These are phyloP conservation scores for Ophiostoma montium DNA, from an alignment of 2,329 filamentous ascomycete species.

Conservation along the genomic window DNA sequence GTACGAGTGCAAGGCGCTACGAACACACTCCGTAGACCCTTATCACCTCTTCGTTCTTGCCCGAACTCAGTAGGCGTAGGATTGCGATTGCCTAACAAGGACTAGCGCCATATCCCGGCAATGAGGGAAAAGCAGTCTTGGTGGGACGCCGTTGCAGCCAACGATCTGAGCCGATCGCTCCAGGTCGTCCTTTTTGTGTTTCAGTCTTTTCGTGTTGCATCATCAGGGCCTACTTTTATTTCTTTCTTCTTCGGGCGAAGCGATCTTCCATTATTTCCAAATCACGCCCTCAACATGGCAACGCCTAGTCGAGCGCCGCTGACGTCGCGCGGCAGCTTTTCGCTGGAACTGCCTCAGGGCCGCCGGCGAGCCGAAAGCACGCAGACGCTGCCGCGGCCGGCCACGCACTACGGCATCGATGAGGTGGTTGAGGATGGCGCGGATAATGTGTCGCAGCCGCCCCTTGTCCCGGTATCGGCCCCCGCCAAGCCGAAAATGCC, in stretches of 20 bases:
- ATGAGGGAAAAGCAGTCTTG: no score
- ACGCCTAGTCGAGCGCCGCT: constrained; percentile 2
- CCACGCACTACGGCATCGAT: constrained; percentile 48
- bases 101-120: no score
- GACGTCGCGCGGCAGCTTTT: constrained; percentile 6
- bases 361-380: constrained; percentile 33
- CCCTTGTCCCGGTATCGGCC: neutral
- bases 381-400: constrained; percentile 20
- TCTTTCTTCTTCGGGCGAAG: neutral
- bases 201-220: no score
- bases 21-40: no score
- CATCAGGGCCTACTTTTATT: neutral
- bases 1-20: no score
- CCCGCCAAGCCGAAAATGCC: constrained; percentile 23
- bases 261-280: neutral
- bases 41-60: no score
- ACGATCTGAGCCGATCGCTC: neutral
- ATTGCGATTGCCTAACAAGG: no score
- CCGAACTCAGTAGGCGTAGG: no score
- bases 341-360: constrained; percentile 45
- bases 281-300: constrained; percentile 1
- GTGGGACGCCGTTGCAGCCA: neutral
- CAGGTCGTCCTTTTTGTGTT: no score
- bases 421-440: constrained; percentile 45
- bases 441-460: constrained; percentile 19